Conservation (phyloP, 2,329 filamentous ascomycete species). For the Sporothrix humicola region DNA sequence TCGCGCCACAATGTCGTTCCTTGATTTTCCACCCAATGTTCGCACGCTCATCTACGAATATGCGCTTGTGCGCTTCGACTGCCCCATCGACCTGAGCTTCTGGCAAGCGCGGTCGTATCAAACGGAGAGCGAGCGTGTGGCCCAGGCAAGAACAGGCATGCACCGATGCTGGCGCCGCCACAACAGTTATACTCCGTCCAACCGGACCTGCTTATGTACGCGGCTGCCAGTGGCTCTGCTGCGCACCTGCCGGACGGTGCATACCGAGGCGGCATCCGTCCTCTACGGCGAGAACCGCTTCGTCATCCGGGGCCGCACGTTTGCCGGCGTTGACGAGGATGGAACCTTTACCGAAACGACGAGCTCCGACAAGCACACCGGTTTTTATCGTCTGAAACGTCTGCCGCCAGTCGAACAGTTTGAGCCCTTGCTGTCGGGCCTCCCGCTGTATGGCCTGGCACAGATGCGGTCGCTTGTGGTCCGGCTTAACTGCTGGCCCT, state of each 20-base stretch:
- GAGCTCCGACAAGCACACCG: background rate
- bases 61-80: background rate
- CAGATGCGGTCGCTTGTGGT: slow-evolving; percentile 6
- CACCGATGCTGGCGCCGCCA: background rate
- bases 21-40: background rate
- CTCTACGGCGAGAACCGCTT: slow-evolving; percentile 10
- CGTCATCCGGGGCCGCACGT: background rate
- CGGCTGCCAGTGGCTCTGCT: background rate
- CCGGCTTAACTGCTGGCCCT: slow-evolving; percentile 22
- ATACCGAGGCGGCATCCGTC: background rate
- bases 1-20: background rate
- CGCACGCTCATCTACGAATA: slow-evolving; percentile 7
- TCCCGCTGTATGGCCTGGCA: background rate
- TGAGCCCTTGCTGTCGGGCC: background rate
- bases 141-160: background rate
- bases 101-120: background rate
- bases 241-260: background rate
- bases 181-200: background rate
- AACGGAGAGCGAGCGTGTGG: background rate
- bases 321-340: background rate
- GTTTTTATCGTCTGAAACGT: background rate
- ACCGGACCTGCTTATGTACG: background rate
- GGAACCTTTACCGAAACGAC: background rate
- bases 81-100: slow-evolving; percentile 16
- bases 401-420: background rate